Evolutionary conservation across 331 rosid species (phyloP), one percentile per base, ranked within the genome.

Genomic region (Phaseolus coccineus): DNA sequence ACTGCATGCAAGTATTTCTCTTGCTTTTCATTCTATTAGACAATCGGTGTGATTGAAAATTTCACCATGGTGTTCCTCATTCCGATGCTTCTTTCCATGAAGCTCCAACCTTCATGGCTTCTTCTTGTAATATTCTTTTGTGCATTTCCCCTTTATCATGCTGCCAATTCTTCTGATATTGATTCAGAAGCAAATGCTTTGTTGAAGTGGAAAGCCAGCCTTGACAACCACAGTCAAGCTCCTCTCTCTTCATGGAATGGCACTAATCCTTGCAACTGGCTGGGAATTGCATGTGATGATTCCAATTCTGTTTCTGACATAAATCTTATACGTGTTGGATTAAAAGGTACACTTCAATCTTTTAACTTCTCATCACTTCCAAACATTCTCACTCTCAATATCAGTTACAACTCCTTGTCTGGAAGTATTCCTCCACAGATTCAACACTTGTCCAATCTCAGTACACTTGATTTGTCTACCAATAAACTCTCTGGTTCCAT

Each of bases 151-250:
- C 44, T 1, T 39, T 3, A 6, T 39, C 8, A 39, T 39, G 27
- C 35, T 19, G 6, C 27, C 3, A 4, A 35, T 25, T 5, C 42
- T 31, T 13, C 63, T n/a, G 59, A 19, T 8, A 3, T 9, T 30
- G 0, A 33, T 22, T 16, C 68, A 2, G 66, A 16, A 50, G 55
- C 55, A 50, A 50, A 50, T 14, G 76, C 79, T 42, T 31, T 74
- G n/a, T 6, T 74, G 58, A 59, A 59, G 31, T 75, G 80, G 82
- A 78, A 68, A 78, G 16, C 82, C 5, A 68, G 25, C 25, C 44
- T 58, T 59, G 67, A 61, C 9, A 59, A 28, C 39, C 40, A 28
- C 0, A 59, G 19, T 4, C 66, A 59, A 9, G 35, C 35, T 24
- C 27, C 61, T 9, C 40, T 79, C 5, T 58, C 77, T 70, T 79